A percentile compares a stretch with the other conserved stretches of the same genome.
These are phyloP conservation scores for Cercophora sp. DNA, from an alignment of 495 filamentous ascomycete species.

Conservation along the genomic window DNA sequence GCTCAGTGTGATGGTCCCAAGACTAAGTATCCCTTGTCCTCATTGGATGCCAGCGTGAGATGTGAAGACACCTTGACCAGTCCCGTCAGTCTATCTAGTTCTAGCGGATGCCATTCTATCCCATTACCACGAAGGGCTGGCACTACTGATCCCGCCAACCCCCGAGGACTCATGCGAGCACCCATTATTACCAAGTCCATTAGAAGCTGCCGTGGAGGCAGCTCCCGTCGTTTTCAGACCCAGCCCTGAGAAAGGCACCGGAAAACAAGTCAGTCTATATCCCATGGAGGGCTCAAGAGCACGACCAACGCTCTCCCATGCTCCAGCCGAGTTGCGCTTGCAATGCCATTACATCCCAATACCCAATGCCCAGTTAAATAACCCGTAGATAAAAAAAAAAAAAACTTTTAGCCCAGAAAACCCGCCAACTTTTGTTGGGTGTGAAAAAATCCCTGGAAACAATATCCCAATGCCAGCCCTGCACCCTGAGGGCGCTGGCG, in stretches of 20 bases:
- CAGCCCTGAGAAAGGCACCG: too few relatives aligned
- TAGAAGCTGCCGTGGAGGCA: too few relatives aligned
- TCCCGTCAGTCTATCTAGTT: slow-evolving; percentile 28
- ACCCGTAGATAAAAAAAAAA: not conserved
- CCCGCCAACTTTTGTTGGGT: slow-evolving; percentile 1
- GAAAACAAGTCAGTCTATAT: not conserved
- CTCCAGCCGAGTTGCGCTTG: slow-evolving; percentile 4
- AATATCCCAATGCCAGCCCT: slow-evolving; percentile 11
- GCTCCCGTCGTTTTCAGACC: too few relatives aligned
- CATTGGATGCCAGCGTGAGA: not conserved
- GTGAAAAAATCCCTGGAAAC: not conserved
- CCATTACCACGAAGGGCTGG: too few relatives aligned
- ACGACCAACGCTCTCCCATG: slow-evolving; percentile 1
- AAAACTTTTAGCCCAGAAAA: slow-evolving; percentile 1
- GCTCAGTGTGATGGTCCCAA: too few relatives aligned
- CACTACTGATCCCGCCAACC: too few relatives aligned
- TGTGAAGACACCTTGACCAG: slow-evolving; percentile 4
- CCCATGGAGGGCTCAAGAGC: not conserved
- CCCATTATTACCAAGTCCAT: not conserved
- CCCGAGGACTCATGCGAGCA: too few relatives aligned
- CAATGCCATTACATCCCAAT: slow-evolving; percentile 3
- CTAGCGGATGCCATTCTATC: slow-evolving; percentile 24
- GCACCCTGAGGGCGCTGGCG: slow-evolving; percentile 1
- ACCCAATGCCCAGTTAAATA: not conserved
- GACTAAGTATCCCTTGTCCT: too few relatives aligned